Evolutionary conservation across 352 stramenopile species (phyloP).

Genomic region (Phytophthora europaea): DNA sequence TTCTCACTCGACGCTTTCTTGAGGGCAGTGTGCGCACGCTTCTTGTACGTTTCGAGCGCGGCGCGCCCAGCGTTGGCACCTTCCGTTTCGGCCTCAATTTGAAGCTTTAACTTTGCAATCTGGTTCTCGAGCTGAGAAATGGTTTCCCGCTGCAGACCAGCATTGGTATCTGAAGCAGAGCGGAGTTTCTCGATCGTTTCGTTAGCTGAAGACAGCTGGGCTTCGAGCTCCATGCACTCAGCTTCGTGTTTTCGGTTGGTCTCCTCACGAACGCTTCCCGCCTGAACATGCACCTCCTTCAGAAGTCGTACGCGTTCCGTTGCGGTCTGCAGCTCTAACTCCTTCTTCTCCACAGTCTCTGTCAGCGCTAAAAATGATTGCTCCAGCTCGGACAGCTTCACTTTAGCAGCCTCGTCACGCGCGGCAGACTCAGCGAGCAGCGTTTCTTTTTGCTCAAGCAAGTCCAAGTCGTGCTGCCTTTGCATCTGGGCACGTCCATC

Average conservation of each 20-base stretch:
- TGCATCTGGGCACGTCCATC: conserved; percentile 35
- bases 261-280: conserved; percentile 25
- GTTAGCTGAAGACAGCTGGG: conserved; percentile 44
- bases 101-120: conserved; percentile 33
- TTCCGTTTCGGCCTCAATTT: conserved; percentile 65
- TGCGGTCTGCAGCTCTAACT: conserved; percentile 28
- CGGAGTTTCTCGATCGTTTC: conserved; percentile 49
- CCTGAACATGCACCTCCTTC: conserved; percentile 25
- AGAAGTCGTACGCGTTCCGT: conserved; percentile 14
- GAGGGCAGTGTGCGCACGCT: conserved; percentile 73
- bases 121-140: conserved; percentile 42
- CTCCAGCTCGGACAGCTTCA: conserved; percentile 41
- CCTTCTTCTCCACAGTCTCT: conserved; percentile 34
- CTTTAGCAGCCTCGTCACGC: conserved; percentile 23
- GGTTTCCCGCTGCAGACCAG: conserved; percentile 26
- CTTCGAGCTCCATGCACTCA: conserved; percentile 34
- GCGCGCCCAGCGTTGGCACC: conserved; percentile 53
- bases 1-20: conserved; percentile 82
- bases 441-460: conserved; percentile 37
- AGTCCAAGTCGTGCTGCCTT: conserved; percentile 19
- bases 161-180: conserved; percentile 15
- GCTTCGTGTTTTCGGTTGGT: conserved; percentile 28
- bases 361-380: conserved; percentile 25
- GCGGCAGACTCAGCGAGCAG: conserved; percentile 19
- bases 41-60: conserved; percentile 87